Percentiles rank a stretch among this genome's conserved stretches.
Evolutionary conservation across 768 basidiomycete genomes (phyloP).

Genomic region (Mycena metata): DNA sequence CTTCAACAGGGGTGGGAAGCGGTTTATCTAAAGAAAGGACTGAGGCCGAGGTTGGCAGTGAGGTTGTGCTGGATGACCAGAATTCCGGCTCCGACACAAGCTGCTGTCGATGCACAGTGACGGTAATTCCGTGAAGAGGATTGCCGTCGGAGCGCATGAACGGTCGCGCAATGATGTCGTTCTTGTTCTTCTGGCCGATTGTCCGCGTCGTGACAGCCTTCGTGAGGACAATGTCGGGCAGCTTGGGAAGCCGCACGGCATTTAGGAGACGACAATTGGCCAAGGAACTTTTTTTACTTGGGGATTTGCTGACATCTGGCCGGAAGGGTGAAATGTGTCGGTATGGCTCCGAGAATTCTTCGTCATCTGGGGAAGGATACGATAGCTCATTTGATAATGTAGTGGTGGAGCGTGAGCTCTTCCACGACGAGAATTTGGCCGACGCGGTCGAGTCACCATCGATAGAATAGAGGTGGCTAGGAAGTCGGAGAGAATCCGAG

Average conservation of each 20-base stretch:
- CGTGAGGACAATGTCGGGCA: slow-evolving; percentile 11
- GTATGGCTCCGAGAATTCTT: background rate
- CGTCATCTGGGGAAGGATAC: background rate
- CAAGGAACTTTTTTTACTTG: slow-evolving; percentile 2
- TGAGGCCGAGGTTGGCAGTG: background rate
- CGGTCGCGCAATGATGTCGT: background rate
- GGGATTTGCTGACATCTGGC: background rate
- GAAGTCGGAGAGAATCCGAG: slow-evolving; percentile 4
- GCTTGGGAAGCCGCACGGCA: slow-evolving; percentile 21
- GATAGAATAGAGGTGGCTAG: background rate
- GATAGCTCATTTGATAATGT: background rate
- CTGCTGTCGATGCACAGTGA: slow-evolving; percentile 24
- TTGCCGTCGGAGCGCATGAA: slow-evolving; percentile 22
- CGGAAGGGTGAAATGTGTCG: slow-evolving; percentile 3
- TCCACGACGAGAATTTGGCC: background rate
- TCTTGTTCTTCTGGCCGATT: background rate
- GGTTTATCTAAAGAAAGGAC: slow-evolving; percentile 14
- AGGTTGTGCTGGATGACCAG: slow-evolving; percentile 8
- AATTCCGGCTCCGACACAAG: slow-evolving; percentile 9
- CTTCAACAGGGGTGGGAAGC: slow-evolving; percentile 10
- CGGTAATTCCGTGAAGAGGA: slow-evolving; percentile 19
- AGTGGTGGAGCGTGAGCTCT: background rate
- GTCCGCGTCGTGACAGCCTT: slow-evolving; percentile 15
- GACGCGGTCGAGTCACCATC: slow-evolving; percentile 5
- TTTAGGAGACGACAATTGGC: slow-evolving; percentile 18